Evolutionary conservation across 2,329 filamentous ascomycete species (phyloP), one percentile per base, ranked within the genome.

Genomic region (Botryotinia narcissicola): DNA sequence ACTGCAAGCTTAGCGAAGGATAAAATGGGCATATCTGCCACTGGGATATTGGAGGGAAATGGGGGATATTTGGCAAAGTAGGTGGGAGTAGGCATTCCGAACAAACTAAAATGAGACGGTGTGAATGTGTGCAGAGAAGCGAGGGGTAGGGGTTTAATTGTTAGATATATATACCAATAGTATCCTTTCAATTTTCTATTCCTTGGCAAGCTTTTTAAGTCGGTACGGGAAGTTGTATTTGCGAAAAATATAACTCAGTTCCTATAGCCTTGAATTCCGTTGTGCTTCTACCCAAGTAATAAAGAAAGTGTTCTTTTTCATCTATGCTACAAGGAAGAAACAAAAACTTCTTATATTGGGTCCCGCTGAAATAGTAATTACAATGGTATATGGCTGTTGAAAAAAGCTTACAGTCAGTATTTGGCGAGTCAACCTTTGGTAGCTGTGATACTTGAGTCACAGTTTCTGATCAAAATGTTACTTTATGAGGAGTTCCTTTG

Each of bases 1-100:
- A 22, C 5, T 25, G 29, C n/a, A 35, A 70, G 67, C 20, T 61
- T 70, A 12, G 54, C 32, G 40, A 70, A 70, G 29, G 67, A 70
- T 12, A 70, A 20, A 44, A 46, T 25, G 25, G 54, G 67, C 18
- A 70, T n/a, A 1, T 46, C 44, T 42, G 67, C 51, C 14, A 70
- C 51, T 20, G 29, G 29, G 10, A 61, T 61, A 16, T 70, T 8
- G 8, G 67, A 46, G 12, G 67, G 54, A 46, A 70, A 70, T 3
- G 51, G 54, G 20, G 51, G 67, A 10, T 35, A 70, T 46, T 35
- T 60, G 25, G 22, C 25, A 46, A 61, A 61, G 40, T 70, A 70
- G 20, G 54, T 42, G 8, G 51, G 9, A 16, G 40, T 70, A 37
- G 68, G 54, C 68, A 70, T 70, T 60, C n/a, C 20, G 14, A 42